phyloP scores from a whole-genome alignment of 129 eudicot species.

The Pseudognaphalium luteoalbum region DNA sequence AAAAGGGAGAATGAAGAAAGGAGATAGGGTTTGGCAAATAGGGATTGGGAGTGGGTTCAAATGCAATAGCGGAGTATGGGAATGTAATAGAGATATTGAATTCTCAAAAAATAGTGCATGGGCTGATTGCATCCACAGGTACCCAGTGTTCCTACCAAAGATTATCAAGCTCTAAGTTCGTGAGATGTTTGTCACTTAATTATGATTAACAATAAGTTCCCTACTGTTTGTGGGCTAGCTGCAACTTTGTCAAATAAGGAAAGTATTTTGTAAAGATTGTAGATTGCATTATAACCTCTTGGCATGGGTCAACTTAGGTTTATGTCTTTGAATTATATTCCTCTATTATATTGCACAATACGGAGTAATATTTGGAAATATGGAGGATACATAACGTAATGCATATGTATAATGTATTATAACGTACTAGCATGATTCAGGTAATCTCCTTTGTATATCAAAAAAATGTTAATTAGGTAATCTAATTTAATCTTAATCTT shows the following conservation, averaged over 20 bases:
- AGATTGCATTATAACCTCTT: background rate
- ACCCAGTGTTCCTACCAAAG: background rate
- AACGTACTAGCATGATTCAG: too few species aligned
- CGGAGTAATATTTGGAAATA: background rate
- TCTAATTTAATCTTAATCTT: too few species aligned
- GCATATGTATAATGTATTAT: too few species aligned
- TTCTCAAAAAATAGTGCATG: background rate
- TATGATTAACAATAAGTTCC: background rate
- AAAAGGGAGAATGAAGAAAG: slow-evolving; percentile 16
- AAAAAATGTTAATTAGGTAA: too few species aligned
- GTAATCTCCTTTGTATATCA: too few species aligned
- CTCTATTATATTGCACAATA: background rate
- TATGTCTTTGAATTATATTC: background rate
- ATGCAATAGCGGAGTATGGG: slow-evolving; percentile 16
- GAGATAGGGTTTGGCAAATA: slow-evolving; percentile 17
- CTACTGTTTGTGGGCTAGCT: background rate
- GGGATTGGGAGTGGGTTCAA: slow-evolving; percentile 11
- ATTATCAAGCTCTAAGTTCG: background rate
- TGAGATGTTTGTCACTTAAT: background rate
- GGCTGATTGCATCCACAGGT: slow-evolving; percentile 17
- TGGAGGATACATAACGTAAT: too few species aligned
- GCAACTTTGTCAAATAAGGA: background rate
- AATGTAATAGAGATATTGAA: background rate
- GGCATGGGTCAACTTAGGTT: background rate
- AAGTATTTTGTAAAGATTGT: background rate